phyloP scores from a whole-genome alignment of 208 protist genomes.

The Leishmania arabica region DNA sequence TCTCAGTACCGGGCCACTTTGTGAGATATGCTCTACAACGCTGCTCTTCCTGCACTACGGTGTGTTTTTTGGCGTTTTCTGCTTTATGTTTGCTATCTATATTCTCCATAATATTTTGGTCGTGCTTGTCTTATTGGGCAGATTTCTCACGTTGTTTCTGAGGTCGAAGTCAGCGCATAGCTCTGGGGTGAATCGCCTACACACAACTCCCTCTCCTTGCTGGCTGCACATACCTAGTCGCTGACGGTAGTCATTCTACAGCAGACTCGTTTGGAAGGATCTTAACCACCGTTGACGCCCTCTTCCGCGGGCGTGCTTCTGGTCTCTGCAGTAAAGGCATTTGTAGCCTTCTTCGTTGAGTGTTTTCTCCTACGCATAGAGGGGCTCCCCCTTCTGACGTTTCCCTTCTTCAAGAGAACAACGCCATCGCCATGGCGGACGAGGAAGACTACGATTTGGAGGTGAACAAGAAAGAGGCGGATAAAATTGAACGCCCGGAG shows the following conservation, averaged over 20 bases:
- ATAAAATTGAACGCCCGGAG: constrained; percentile 34
- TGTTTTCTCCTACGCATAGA: background rate
- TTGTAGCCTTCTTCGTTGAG: background rate
- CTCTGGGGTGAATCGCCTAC: background rate
- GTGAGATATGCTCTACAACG: background rate
- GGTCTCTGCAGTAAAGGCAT: background rate
- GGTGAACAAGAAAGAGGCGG: constrained; percentile 30
- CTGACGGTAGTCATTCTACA: background rate
- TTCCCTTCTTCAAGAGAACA: background rate
- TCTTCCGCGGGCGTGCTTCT: background rate
- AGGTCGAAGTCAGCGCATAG: background rate
- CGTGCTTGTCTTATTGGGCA: background rate
- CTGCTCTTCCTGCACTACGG: background rate
- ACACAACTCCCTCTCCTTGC: background rate
- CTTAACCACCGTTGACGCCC: background rate
- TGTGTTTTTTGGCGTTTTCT: background rate
- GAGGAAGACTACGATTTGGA: constrained; percentile 56
- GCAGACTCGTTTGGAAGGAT: background rate
- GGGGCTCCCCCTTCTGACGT: background rate
- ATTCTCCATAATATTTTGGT: background rate
- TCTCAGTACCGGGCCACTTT: background rate
- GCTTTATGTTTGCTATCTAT: background rate
- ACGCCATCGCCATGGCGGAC: constrained; percentile 42
- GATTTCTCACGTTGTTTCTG: background rate
- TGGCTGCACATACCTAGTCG: background rate